Percentiles rank a stretch among this genome's conserved stretches.
Evolutionary conservation across 805 yeast species (phyloP).

Genomic region (Schizosaccharomyces pombe): DNA sequence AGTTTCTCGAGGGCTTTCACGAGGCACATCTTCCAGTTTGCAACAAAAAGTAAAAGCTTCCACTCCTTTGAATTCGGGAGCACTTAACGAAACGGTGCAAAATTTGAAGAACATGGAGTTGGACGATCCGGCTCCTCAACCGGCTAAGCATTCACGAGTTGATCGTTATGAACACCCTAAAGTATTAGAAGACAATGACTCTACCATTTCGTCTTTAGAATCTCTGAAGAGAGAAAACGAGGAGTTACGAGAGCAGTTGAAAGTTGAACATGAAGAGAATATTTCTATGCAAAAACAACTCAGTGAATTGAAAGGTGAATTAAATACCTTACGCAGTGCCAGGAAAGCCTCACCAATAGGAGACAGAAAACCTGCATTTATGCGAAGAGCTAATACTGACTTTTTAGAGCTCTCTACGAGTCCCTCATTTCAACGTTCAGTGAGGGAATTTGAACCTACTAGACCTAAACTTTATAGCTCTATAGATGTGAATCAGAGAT

Average conservation of each 20-base stretch:
- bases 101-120: background rate
- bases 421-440: background rate
- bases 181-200: background rate
- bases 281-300: background rate
- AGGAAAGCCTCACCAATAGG: background rate
- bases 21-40: background rate
- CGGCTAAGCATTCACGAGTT: background rate
- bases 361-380: background rate
- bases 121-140: background rate
- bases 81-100: background rate
- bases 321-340: background rate
- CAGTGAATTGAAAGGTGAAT: background rate
- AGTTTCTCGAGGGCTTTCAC: background rate
- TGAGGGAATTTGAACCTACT: too few species aligned
- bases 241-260: background rate
- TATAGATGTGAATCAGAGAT: background rate
- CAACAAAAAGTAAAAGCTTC: background rate
- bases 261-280: background rate
- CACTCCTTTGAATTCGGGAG: background rate
- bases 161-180: background rate
- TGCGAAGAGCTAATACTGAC: background rate
- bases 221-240: background rate
- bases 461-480: background rate
- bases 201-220: background rate
- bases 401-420: background rate